phyloP scores from a whole-genome alignment of 1,284 basidiomycete genomes.

The Athelia sp. region DNA sequence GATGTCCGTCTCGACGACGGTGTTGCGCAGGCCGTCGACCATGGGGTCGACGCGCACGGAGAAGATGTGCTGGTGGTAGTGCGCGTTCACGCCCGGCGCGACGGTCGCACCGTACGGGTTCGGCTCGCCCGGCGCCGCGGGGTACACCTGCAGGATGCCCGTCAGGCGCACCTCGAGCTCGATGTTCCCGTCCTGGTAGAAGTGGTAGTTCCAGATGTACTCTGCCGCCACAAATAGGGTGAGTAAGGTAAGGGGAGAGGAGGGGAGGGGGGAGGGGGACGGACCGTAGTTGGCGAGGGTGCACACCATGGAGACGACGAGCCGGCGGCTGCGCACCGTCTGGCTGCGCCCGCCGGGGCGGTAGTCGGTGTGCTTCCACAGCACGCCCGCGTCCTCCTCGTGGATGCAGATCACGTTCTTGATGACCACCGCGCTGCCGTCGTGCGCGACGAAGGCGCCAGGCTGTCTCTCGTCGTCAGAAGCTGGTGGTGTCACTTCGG shows the following conservation, averaged over 20 bases:
- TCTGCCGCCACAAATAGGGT: conserved; percentile 46
- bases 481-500: background rate
- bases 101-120: conserved; percentile 72
- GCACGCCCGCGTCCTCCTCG: conserved; percentile 81
- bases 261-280: no score
- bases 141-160: conserved; percentile 73
- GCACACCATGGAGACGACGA: conserved; percentile 86
- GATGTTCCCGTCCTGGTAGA: conserved; percentile 83
- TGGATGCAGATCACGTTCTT: conserved; percentile 91
- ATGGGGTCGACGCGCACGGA: conserved; percentile 84
- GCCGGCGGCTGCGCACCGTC: conserved; percentile 74
- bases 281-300: conserved; percentile 85
- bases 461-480: conserved; percentile 38
- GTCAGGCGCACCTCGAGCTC: conserved; percentile 81
- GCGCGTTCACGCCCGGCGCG: conserved; percentile 84
- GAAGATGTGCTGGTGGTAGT: conserved; percentile 88
- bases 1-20: conserved; percentile 81
- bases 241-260: no score
- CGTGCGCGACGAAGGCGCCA: conserved; percentile 63
- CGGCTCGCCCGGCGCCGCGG: conserved; percentile 54
- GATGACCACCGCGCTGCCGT: conserved; percentile 64
- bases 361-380: conserved; percentile 89
- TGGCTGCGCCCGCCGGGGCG: conserved; percentile 76
- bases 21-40: conserved; percentile 86
- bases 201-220: conserved; percentile 81